Evolutionary conservation across 768 basidiomycete species (phyloP).

Genomic region (Infundibulicybe gibba): DNA sequence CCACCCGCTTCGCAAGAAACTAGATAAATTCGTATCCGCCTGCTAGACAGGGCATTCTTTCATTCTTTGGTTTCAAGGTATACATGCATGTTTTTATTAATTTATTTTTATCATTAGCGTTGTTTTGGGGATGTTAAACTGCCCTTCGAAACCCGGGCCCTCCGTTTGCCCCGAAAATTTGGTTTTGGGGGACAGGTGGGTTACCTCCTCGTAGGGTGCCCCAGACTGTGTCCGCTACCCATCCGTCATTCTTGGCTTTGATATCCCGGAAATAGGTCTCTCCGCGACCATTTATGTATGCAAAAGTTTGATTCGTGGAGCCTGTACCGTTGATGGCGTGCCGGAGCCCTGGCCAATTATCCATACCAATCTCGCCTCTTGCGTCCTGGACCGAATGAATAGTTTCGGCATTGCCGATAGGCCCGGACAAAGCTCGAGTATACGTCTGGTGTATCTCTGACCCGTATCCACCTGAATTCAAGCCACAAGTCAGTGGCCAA

Average conservation of each 20-base stretch:
- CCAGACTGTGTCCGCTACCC: constrained; percentile 26
- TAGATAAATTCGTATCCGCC: constrained; percentile 52
- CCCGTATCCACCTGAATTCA: constrained; percentile 19
- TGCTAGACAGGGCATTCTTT: constrained; percentile 5
- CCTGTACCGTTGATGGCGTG: constrained; percentile 30
- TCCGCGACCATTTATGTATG: constrained; percentile 22
- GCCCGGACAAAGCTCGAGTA: constrained; percentile 21
- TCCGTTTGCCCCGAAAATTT: constrained; percentile 24
- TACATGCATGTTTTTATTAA: neutral
- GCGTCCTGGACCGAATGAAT: constrained; percentile 27
- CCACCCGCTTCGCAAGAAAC: constrained; percentile 64
- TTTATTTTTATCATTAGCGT: neutral
- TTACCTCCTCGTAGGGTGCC: constrained; percentile 21
- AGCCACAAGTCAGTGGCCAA: neutral
- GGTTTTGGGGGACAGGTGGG: constrained; percentile 21
- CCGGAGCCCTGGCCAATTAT: constrained; percentile 26
- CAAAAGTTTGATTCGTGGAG: constrained; percentile 24
- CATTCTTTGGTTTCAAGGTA: neutral
- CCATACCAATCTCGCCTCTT: constrained; percentile 26
- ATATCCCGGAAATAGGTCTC: constrained; percentile 27
- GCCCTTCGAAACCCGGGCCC: constrained; percentile 25
- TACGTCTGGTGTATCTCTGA: constrained; percentile 25
- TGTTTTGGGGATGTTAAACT: neutral
- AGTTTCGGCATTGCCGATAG: constrained; percentile 17
- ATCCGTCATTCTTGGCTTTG: constrained; percentile 27